A percentile compares a stretch with the other conserved stretches of the same genome.
Evolutionary conservation across 1,284 basidiomycete genomes (phyloP).

Genomic region (Ceratobasidium sp.): DNA sequence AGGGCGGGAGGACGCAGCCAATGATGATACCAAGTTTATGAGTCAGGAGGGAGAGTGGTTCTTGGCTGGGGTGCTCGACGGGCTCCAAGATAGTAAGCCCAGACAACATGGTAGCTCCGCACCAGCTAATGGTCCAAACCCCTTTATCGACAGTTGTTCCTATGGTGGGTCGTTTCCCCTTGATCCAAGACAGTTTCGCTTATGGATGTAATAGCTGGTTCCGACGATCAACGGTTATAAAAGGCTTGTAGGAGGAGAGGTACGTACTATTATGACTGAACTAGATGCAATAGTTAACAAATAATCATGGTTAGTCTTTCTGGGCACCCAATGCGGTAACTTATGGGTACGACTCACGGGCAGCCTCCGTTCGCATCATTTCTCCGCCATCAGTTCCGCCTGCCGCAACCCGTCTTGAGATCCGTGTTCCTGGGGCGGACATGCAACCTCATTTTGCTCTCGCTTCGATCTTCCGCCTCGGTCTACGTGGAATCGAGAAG

Average conservation of each 20-base stretch:
- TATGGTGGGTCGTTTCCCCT: constrained; percentile 60
- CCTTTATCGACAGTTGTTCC: constrained; percentile 67
- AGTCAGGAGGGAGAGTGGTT: constrained; percentile 92
- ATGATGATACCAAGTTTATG: constrained; percentile 85
- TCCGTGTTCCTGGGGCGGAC: constrained; percentile 96
- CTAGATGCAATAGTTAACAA: background rate
- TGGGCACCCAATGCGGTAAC: constrained; percentile 95
- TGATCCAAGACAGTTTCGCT: constrained; percentile 55
- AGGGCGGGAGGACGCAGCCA: constrained; percentile 74
- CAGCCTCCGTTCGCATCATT: constrained; percentile 91
- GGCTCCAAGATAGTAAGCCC: constrained; percentile 83
- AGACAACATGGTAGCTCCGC: background rate
- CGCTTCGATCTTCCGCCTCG: constrained; percentile 87
- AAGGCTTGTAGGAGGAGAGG: constrained; percentile 92
- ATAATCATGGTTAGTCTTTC: constrained; percentile 64
- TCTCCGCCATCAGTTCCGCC: constrained; percentile 87
- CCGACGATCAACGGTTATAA: constrained; percentile 99
- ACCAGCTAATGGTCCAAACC: background rate
- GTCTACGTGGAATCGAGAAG: constrained; percentile 88
- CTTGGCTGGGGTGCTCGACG: constrained; percentile 89
- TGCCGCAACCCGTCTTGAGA: constrained; percentile 86
- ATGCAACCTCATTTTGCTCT: constrained; percentile 91
- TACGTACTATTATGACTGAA: constrained; percentile 47
- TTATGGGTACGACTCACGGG: constrained; percentile 95
- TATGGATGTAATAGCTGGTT: constrained; percentile 67